These are phyloP conservation scores for Omphalotus guepiniiformis DNA, from an alignment of 768 basidiomycete species.

Conservation along the genomic window DNA sequence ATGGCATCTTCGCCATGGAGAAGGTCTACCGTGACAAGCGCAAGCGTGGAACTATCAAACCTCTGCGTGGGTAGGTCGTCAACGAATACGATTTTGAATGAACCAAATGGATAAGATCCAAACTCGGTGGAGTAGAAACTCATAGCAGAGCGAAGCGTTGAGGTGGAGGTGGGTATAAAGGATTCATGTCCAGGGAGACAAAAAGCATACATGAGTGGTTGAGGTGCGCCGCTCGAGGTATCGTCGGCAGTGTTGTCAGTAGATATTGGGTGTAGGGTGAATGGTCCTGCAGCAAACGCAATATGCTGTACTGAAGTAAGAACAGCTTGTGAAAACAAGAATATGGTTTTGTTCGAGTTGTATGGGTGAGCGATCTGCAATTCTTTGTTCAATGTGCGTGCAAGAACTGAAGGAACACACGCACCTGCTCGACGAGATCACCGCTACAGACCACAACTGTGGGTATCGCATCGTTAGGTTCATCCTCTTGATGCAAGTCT, in stretches of 20 bases:
- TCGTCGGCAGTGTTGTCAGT: constrained; percentile 59
- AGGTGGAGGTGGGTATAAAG: constrained; percentile 62
- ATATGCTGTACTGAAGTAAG: constrained; percentile 95
- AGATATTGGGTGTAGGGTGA: constrained; percentile 71
- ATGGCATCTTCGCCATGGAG: constrained; percentile 86
- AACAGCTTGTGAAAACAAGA: constrained; percentile 82
- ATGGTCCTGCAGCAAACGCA: constrained; percentile 93
- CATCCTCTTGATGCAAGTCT: constrained; percentile 45
- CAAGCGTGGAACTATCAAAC: constrained; percentile 81
- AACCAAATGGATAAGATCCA: constrained; percentile 94
- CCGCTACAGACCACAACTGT: constrained; percentile 93
- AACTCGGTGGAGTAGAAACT: constrained; percentile 87
- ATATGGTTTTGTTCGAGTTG: constrained; percentile 91
- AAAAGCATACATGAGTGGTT: constrained; percentile 84
- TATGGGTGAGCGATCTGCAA: constrained; percentile 85
- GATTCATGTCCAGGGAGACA: constrained; percentile 87
- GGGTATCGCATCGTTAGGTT: constrained; percentile 57
- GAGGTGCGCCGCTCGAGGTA: constrained; percentile 53
- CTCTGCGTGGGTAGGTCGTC: constrained; percentile 80
- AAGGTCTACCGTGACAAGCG: constrained; percentile 74
- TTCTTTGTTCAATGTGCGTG: constrained; percentile 9
- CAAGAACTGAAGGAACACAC: not conserved
- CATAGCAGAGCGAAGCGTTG: constrained; percentile 85
- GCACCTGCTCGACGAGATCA: constrained; percentile 89
- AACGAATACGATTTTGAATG: constrained; percentile 92